Conservation (phyloP, 169 alveolate species). For the Cryptosporidium muris region DNA sequence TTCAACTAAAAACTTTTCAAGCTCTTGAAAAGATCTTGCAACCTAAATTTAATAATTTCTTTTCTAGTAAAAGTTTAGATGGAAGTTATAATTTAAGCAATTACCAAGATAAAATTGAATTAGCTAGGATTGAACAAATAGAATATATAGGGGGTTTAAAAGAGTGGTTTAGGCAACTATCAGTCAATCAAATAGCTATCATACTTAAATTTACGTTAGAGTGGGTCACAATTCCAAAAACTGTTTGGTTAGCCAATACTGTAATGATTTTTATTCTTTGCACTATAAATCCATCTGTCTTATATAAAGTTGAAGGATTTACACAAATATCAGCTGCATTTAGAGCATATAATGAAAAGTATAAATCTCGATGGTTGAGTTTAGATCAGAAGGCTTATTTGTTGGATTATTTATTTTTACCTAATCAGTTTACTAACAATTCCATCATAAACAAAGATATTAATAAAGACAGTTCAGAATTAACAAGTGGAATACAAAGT, state of each 20-base stretch:
- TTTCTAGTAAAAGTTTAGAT: not conserved
- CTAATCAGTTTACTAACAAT: slow-evolving; percentile 15
- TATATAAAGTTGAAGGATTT: slow-evolving; percentile 60
- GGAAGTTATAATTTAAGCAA: not conserved
- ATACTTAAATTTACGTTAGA: slow-evolving; percentile 35
- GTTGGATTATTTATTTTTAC: slow-evolving; percentile 44
- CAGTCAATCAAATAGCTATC: slow-evolving; percentile 5
- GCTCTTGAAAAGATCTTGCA: slow-evolving; percentile 50
- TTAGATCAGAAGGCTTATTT: slow-evolving; percentile 42
- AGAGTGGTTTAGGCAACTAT: slow-evolving; percentile 27
- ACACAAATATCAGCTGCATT: slow-evolving; percentile 34
- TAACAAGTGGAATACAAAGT: not conserved
- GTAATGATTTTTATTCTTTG: slow-evolving; percentile 41
- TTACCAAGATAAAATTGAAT: too few relatives aligned
- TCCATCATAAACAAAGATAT: too few relatives aligned
- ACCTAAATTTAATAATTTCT: not conserved
- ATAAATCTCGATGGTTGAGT: slow-evolving; percentile 18
- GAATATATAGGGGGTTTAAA: too few relatives aligned
- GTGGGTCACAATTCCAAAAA: slow-evolving; percentile 61
- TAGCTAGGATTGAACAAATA: too few relatives aligned
- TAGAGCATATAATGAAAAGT: slow-evolving; percentile 47
- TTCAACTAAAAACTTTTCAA: slow-evolving; percentile 43
- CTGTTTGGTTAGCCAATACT: slow-evolving; percentile 56
- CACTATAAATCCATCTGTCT: slow-evolving; percentile 5
- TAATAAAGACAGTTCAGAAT: not conserved